phyloP scores from a whole-genome alignment of 2,329 filamentous ascomycete species.

The Dactylellina drechsleri region DNA sequence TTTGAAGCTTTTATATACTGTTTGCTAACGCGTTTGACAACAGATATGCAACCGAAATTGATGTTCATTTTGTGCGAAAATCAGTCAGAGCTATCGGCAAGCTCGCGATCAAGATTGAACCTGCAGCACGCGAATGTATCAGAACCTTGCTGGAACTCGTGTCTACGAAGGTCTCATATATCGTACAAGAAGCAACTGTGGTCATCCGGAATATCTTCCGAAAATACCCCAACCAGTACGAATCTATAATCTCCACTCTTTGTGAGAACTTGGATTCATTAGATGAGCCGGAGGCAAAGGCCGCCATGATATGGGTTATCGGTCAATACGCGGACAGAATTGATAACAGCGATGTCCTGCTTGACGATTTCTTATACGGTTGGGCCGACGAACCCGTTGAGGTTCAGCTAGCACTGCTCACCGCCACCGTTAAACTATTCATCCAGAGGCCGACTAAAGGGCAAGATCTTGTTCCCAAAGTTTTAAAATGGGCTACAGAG shows the following conservation, averaged over 20 bases:
- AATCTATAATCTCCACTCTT: slow-evolving; percentile 93
- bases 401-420: slow-evolving; percentile 92
- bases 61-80: slow-evolving; percentile 98
- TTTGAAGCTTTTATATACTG: background rate
- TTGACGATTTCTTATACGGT: slow-evolving; percentile 93
- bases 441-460: slow-evolving; percentile 96
- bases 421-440: slow-evolving; percentile 96
- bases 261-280: slow-evolving; percentile 96
- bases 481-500: slow-evolving; percentile 97
- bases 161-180: slow-evolving; percentile 97
- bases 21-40: slow-evolving; percentile 51
- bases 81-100: slow-evolving; percentile 97
- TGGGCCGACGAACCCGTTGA: slow-evolving; percentile 96
- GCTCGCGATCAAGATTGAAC: slow-evolving; percentile 97
- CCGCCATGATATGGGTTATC: slow-evolving; percentile 99
- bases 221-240: slow-evolving; percentile 98
- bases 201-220: slow-evolving; percentile 99
- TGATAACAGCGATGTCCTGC: slow-evolving; percentile 90
- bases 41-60: slow-evolving; percentile 92
- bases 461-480: slow-evolving; percentile 89
- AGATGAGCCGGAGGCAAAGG: slow-evolving; percentile 97
- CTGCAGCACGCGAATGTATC: slow-evolving; percentile 88
- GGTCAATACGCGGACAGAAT: slow-evolving; percentile 97
- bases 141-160: slow-evolving; percentile 91
- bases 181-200: slow-evolving; percentile 97